phyloP scores from a whole-genome alignment of 306 rosid genomes.

The Malus asiatica region DNA sequence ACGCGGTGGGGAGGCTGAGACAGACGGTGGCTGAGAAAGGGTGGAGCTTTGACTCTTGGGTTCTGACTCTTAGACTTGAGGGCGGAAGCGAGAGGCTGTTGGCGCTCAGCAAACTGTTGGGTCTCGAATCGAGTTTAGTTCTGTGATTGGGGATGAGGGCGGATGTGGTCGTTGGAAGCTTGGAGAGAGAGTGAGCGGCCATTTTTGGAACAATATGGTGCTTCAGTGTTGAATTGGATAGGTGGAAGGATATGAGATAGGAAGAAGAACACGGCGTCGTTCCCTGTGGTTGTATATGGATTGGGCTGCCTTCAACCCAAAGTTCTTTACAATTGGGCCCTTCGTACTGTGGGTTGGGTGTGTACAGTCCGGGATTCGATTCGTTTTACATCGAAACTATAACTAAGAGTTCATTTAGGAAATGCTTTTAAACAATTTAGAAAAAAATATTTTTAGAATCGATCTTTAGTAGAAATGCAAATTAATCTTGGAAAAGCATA shows the following conservation, averaged over 20 bases:
- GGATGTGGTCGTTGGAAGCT: slow-evolving; percentile 24
- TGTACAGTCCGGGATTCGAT: too few species aligned
- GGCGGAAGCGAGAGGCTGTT: slow-evolving; percentile 22
- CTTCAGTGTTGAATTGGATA: neutral
- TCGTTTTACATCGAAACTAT: too few species aligned
- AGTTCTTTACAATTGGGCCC: too few species aligned
- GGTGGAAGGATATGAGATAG: neutral
- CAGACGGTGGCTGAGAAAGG: slow-evolving; percentile 37
- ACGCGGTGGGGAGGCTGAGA: slow-evolving; percentile 73
- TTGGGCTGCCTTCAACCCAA: neutral
- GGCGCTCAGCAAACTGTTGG: slow-evolving; percentile 10
- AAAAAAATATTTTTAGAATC: too few species aligned
- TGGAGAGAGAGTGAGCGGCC: slow-evolving; percentile 30
- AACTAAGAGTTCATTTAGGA: too few species aligned
- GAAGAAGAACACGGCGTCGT: neutral
- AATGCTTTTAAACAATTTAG: too few species aligned
- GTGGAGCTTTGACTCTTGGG: slow-evolving; percentile 28
- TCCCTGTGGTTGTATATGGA: neutral
- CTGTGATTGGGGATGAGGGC: neutral
- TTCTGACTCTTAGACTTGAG: slow-evolving; percentile 21
- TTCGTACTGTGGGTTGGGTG: too few species aligned
- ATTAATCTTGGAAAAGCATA: too few species aligned
- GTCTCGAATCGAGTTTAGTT: slow-evolving; percentile 8
- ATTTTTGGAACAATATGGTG: neutral
- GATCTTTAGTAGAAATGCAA: too few species aligned